phyloP scores from a whole-genome alignment of 2,329 filamentous ascomycete genomes.

The Chaetomium olivaceum region DNA sequence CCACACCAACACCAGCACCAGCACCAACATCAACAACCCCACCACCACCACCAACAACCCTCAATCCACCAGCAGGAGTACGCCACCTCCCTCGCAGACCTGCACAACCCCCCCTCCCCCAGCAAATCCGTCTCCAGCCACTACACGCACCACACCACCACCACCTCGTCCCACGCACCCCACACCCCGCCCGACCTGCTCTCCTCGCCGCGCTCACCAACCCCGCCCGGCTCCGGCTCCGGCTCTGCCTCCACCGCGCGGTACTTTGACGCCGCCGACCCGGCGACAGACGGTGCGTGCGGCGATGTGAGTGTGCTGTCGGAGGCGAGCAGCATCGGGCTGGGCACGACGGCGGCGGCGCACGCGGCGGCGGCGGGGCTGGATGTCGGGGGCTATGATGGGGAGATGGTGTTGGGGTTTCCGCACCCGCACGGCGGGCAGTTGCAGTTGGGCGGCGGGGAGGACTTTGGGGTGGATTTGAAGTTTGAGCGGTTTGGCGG shows the following conservation, averaged over 20 bases:
- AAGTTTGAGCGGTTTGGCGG: constrained; percentile 51
- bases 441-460: background rate
- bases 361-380: constrained; percentile 28
- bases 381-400: constrained; percentile 36
- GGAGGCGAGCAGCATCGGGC: constrained; percentile 29
- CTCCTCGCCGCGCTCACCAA: constrained; percentile 61
- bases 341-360: constrained; percentile 39
- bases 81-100: background rate
- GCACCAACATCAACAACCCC: background rate
- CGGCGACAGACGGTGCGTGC: no score
- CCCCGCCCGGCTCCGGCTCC: constrained; percentile 47
- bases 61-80: no score
- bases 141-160: constrained; percentile 42
- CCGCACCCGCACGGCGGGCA: background rate
- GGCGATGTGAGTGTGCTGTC: constrained; percentile 20
- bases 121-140: constrained; percentile 53
- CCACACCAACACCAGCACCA: constrained; percentile 15
- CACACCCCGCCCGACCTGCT: constrained; percentile 52
- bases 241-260: constrained; percentile 38
- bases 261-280: background rate
- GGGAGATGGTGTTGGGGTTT: background rate
- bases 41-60: constrained; percentile 16
- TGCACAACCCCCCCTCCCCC: constrained; percentile 46
- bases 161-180: constrained; percentile 5
- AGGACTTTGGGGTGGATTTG: constrained; percentile 38